These are phyloP conservation scores for Candolleomyces aberdarensis DNA, from an alignment of 768 basidiomycete genomes.

Conservation along the genomic window DNA sequence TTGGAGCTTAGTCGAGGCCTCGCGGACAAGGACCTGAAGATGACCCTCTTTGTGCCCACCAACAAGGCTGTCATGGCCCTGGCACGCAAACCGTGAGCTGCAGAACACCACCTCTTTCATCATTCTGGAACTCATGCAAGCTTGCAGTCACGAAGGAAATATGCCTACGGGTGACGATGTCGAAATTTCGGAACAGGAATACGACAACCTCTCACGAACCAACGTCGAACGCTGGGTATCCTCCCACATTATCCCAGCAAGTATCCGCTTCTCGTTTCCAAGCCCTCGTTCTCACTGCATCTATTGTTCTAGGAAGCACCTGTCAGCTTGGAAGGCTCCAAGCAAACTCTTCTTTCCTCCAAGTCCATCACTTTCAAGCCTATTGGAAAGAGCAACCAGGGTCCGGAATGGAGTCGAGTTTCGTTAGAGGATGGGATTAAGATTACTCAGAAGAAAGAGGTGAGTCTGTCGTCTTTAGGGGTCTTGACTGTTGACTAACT, in stretches of 20 bases:
- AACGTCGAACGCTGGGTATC: conserved; percentile 82
- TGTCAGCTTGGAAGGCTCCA: conserved; percentile 41
- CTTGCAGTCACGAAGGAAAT: conserved; percentile 58
- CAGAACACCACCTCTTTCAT: background rate
- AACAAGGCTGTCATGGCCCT: conserved; percentile 87
- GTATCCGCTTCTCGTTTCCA: conserved; percentile 8
- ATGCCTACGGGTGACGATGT: conserved; percentile 37
- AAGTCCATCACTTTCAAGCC: conserved; percentile 56
- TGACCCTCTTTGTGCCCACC: conserved; percentile 77
- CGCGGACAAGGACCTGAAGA: conserved; percentile 27
- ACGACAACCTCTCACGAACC: conserved; percentile 52
- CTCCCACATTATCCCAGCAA: conserved; percentile 80
- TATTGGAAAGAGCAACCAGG: conserved; percentile 30
- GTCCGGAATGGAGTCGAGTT: conserved; percentile 57
- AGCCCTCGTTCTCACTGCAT: background rate
- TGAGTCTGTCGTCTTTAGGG: conserved; percentile 20
- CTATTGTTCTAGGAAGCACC: conserved; percentile 38
- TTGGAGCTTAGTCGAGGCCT: conserved; percentile 57
- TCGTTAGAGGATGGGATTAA: conserved; percentile 51
- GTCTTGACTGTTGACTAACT: background rate
- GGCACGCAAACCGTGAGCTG: conserved; percentile 74
- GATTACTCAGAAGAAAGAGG: conserved; percentile 63
- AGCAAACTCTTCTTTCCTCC: conserved; percentile 57
- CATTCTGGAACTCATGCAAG: background rate
- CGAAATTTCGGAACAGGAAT: conserved; percentile 64